Conservation (phyloP, 768 basidiomycete genomes). For the Mycena crocata region DNA sequence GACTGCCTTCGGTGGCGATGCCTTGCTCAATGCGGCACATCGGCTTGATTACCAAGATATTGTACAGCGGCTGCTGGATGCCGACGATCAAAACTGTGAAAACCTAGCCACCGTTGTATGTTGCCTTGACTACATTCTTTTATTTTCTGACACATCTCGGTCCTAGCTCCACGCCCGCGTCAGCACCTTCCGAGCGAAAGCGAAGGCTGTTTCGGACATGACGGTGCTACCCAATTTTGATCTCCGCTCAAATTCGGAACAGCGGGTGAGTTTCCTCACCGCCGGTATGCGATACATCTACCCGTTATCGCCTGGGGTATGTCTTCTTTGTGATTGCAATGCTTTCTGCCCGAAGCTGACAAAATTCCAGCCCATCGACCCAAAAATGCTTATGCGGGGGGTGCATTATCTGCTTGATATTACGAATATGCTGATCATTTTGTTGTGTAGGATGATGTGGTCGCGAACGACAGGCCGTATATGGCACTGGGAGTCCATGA, state of each 20-base stretch:
- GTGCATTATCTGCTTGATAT: background rate
- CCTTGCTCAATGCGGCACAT: background rate
- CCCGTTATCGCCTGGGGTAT: background rate
- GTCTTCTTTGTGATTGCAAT: too few species aligned
- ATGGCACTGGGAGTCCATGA: conserved; percentile 28
- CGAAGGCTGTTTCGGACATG: background rate
- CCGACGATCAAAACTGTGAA: too few species aligned
- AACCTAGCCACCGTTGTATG: background rate
- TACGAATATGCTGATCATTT: too few species aligned
- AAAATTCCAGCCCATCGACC: background rate
- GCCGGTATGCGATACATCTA: background rate
- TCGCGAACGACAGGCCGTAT: background rate
- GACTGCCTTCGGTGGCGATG: background rate
- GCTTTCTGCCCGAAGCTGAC: background rate
- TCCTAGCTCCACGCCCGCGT: background rate
- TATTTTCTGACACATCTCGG: background rate
- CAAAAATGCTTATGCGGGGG: background rate
- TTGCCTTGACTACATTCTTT: background rate
- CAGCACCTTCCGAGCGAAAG: background rate
- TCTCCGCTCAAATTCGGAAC: background rate
- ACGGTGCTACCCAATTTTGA: background rate
- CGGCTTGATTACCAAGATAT: background rate
- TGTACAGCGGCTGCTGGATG: background rate
- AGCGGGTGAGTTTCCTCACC: background rate
- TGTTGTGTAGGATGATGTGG: background rate